phyloP scores from a whole-genome alignment of 371 early-diverging fungal genomes.

The Mortierella sp. region DNA sequence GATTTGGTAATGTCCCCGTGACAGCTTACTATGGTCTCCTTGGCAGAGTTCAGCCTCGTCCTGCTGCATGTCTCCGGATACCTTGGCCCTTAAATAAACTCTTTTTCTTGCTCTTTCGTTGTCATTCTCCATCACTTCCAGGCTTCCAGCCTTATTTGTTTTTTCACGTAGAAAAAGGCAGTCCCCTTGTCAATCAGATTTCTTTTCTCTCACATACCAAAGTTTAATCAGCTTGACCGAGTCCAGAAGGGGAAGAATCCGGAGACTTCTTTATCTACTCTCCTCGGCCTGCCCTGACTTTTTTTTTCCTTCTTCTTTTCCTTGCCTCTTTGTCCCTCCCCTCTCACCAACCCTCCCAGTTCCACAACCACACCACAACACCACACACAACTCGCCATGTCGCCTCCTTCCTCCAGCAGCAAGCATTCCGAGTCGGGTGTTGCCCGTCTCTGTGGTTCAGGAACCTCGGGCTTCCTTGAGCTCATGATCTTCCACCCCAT shows the following conservation, averaged over 20 bases:
- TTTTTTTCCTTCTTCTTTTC: constrained; percentile 24
- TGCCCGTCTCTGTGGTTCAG: constrained; percentile 93
- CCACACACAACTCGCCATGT: constrained; percentile 57
- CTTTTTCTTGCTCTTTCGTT: background rate
- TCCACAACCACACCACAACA: constrained; percentile 11
- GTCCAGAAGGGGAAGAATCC: background rate
- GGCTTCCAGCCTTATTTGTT: no score
- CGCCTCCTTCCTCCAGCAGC: constrained; percentile 69
- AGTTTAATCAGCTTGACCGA: background rate
- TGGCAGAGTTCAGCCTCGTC: no score
- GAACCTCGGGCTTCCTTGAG: constrained; percentile 93
- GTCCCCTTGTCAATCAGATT: background rate
- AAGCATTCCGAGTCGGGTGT: constrained; percentile 83
- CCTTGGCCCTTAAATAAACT: no score
- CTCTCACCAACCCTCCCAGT: constrained; percentile 17
- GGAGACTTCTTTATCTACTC: constrained; percentile 7
- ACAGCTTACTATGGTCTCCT: no score
- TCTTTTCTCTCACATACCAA: background rate
- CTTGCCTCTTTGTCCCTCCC: constrained; percentile 10
- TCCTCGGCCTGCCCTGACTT: background rate
- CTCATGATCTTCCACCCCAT: constrained; percentile 97
- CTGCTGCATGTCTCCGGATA: no score
- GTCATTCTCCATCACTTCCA: background rate
- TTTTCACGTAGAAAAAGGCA: background rate
- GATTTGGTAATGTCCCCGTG: no score